Evolutionary conservation across 345 rosid species (phyloP).

Genomic region (Xanthoceras sorbifolium): DNA sequence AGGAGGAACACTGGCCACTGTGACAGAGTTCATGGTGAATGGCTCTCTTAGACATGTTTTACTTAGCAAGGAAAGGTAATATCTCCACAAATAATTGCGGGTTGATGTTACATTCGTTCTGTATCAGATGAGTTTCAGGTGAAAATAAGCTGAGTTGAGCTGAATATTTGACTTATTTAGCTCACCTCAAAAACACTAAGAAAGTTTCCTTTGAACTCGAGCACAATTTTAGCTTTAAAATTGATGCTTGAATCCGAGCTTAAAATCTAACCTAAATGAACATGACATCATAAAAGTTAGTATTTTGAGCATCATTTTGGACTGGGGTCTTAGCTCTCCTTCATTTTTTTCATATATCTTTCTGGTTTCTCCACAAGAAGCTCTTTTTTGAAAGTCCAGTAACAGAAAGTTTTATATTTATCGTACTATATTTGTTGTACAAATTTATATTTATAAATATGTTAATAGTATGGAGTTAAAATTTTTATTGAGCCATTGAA

Average conservation of each 20-base stretch:
- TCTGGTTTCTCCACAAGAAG: neutral
- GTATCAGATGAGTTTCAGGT: neutral
- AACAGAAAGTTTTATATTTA: neutral
- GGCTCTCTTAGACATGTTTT: constrained; percentile 97
- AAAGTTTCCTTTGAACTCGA: neutral
- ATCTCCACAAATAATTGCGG: neutral
- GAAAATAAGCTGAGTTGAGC: neutral
- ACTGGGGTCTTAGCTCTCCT: neutral
- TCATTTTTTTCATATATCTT: neutral
- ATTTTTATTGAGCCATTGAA: neutral
- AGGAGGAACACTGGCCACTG: constrained; percentile 92
- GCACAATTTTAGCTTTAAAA: neutral
- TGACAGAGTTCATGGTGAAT: constrained; percentile 95
- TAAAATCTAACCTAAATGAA: neutral
- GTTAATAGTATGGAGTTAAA: neutral
- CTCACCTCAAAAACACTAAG: neutral
- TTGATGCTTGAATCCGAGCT: neutral
- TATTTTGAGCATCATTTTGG: neutral
- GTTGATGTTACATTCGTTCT: neutral
- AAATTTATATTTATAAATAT: neutral
- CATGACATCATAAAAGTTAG: no score
- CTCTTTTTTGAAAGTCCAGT: neutral
- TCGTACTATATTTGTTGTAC: neutral
- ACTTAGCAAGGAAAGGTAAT: constrained; percentile 85
- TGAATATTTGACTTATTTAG: neutral